Percentiles rank a stretch among this genome's conserved stretches.
These are phyloP conservation scores for Panaeolus papilionaceus DNA, from an alignment of 768 basidiomycete species.

Conservation along the genomic window DNA sequence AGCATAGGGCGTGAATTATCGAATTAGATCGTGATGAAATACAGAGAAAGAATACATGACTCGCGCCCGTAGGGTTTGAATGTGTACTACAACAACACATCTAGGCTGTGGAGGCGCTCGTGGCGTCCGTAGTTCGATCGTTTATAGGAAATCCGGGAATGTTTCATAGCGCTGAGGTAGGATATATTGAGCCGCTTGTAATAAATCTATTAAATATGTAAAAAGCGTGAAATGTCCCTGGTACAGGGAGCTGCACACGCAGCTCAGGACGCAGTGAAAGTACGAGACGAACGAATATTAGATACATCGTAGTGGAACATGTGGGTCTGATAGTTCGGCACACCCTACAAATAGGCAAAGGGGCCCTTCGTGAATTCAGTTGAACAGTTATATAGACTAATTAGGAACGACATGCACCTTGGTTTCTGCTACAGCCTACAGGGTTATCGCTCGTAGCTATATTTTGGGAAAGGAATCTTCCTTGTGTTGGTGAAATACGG, in stretches of 20 bases:
- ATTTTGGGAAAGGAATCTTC: background rate
- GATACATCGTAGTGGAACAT: background rate
- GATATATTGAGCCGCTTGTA: background rate
- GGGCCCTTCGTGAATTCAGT: background rate
- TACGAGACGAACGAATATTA: background rate
- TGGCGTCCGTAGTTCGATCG: constrained; percentile 14
- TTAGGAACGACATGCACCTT: background rate
- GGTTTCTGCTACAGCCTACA: background rate
- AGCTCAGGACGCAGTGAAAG: background rate
- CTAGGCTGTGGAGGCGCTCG: constrained; percentile 2
- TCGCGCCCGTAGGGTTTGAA: background rate
- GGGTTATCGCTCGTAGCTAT: background rate
- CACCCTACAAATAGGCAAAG: background rate
- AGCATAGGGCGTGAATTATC: background rate
- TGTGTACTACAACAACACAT: background rate
- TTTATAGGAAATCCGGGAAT: background rate
- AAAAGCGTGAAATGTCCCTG: background rate
- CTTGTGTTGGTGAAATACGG: background rate
- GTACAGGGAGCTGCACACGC: background rate
- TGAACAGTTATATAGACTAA: background rate
- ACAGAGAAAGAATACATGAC: background rate
- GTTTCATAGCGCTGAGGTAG: constrained; percentile 13
- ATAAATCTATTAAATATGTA: background rate
- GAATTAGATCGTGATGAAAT: background rate
- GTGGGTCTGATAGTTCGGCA: background rate